A percentile compares a stretch with the other conserved stretches of the same genome.
phyloP scores from a whole-genome alignment of 169 alveolate genomes.

The Plasmodium blacklocki region DNA sequence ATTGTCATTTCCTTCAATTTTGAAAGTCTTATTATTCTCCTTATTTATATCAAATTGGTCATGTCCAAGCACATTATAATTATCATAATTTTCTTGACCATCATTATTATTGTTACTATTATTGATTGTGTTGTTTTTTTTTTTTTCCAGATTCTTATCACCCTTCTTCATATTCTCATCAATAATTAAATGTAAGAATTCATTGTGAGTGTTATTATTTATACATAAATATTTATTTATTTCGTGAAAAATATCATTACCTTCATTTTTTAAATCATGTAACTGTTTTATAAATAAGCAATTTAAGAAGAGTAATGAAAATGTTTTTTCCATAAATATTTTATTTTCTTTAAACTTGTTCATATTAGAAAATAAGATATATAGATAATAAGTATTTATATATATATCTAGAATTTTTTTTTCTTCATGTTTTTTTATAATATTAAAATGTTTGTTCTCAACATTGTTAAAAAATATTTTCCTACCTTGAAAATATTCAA shows the following conservation, averaged over 20 bases:
- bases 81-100: not conserved
- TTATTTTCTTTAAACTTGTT: conserved; percentile 17
- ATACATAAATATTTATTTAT: conserved; percentile 13
- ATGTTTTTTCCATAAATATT: conserved; percentile 7
- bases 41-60: too few relatives aligned
- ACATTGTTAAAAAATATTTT: conserved; percentile 7
- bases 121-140: not conserved
- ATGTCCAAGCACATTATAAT: too few relatives aligned
- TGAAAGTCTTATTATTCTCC: too few relatives aligned
- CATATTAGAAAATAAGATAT: conserved; percentile 42
- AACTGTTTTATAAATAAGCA: conserved; percentile 10
- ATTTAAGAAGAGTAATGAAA: conserved; percentile 16
- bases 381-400: conserved; percentile 43
- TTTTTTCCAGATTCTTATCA: not conserved
- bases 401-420: conserved; percentile 34
- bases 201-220: conserved; percentile 8
- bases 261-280: conserved; percentile 3
- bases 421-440: not conserved
- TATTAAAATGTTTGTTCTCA: too few relatives aligned
- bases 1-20: too few relatives aligned
- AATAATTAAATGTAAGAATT: conserved; percentile 7
- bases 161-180: not conserved
- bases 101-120: not conserved
- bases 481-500: conserved; percentile 8
- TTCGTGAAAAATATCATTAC: not conserved